Base-by-base conservation (phyloP, 169 alveolate genomes). In the Cryptosporidium canis region DNA sequence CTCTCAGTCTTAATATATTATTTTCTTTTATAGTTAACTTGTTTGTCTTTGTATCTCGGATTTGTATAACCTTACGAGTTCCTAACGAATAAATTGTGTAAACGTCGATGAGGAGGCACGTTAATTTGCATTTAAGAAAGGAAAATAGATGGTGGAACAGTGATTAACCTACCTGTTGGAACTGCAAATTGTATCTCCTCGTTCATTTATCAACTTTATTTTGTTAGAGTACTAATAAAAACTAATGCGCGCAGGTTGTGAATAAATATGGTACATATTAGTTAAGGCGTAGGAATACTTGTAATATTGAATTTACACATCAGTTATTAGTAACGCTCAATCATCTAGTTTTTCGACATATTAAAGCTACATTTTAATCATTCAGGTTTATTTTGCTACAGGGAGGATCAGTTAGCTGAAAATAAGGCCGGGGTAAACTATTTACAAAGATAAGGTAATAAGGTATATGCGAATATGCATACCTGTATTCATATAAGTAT, bases 1-100 rank as follows among this genome's bases (percentile, higher is more conserved):
- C 96, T 12, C 97, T 94, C 33, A 95, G 67, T 66, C 93, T 93
- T 39, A 93, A 44, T 2, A 85, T 72, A 11, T 77, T 58, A 24
- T 44, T 55, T 77, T 77, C 87, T 16, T 77, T 77, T 9, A 77
- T 55, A 39, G 72, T 77, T 43, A 43, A 39, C 14, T 48, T 77
- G 24, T 77, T 77, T 8, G 87, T 77, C 61, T 77, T 77, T 39
- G 77, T 9, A 77, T 77, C 87, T 61, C 55, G 29, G 27, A 77
- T 18, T 39, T 77, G 70, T 21, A 77, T 37, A 31, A 77, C 39
- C 61, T 77, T 77, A 14, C 71, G 51, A 31, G 77, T 61, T 39
- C 87, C 87, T 61, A 51, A 18, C 2, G 6, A 21, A 51, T n/a
- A 21, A 29, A 51, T 48, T n/a, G 47, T 27, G 6, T 45, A 47